phyloP scores from a whole-genome alignment of 2,329 filamentous ascomycete genomes.

The Nothophoma quercina region DNA sequence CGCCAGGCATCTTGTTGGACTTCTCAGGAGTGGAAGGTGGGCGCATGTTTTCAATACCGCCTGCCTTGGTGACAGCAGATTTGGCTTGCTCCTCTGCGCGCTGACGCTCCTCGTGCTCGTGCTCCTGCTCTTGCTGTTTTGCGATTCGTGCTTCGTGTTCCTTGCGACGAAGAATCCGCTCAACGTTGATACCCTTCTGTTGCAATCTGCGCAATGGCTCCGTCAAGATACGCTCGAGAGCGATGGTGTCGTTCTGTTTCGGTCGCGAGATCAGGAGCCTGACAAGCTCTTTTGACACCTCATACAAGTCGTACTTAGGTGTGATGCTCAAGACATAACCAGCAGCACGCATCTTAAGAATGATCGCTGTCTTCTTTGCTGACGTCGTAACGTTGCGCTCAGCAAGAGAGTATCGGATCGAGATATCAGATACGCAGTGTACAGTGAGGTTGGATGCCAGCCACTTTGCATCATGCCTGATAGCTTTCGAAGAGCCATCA shows the following conservation, averaged over 20 bases:
- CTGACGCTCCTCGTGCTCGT: slow-evolving; percentile 67
- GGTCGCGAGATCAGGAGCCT: slow-evolving; percentile 80
- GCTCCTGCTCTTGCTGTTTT: slow-evolving; percentile 78
- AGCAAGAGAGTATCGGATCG: slow-evolving; percentile 77
- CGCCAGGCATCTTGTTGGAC: slow-evolving; percentile 44
- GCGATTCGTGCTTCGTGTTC: slow-evolving; percentile 87
- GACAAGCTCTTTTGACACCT: slow-evolving; percentile 88
- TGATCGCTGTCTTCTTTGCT: slow-evolving; percentile 67
- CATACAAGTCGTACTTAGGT: slow-evolving; percentile 81
- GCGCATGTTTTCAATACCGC: slow-evolving; percentile 18
- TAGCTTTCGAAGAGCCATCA: slow-evolving; percentile 63
- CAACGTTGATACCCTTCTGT: slow-evolving; percentile 93
- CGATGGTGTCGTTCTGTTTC: slow-evolving; percentile 86
- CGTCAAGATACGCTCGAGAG: slow-evolving; percentile 89
- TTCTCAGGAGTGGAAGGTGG: slow-evolving; percentile 41
- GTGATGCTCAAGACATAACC: slow-evolving; percentile 79
- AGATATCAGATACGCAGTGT: slow-evolving; percentile 78
- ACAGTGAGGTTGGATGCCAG: slow-evolving; percentile 85
- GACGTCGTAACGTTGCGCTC: slow-evolving; percentile 66
- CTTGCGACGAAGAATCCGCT: slow-evolving; percentile 88
- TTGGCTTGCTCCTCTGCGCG: slow-evolving; percentile 46
- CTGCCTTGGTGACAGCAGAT: slow-evolving; percentile 25
- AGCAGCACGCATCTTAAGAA: slow-evolving; percentile 74
- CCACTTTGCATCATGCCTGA: slow-evolving; percentile 90
- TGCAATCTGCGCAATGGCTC: slow-evolving; percentile 83